These are phyloP conservation scores for Echites panduratus DNA, from an alignment of 257 asterid genomes.

Conservation along the genomic window DNA sequence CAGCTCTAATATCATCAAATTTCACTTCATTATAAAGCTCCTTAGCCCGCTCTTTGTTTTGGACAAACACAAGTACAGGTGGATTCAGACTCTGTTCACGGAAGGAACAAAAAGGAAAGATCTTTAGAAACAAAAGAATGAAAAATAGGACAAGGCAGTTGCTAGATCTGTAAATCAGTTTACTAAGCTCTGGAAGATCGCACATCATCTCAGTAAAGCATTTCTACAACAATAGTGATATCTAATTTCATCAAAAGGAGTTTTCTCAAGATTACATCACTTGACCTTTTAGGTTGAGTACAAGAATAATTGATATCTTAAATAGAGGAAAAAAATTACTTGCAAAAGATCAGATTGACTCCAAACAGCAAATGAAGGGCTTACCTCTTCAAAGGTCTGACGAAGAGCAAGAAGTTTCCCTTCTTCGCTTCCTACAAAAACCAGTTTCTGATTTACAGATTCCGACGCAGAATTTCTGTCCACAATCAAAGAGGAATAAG, in stretches of 20 bases:
- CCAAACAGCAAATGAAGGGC: conserved; percentile 4
- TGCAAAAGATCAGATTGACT: neutral
- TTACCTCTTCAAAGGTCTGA: conserved; percentile 81
- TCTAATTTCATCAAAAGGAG: neutral
- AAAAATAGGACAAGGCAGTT: no score
- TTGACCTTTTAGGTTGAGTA: neutral
- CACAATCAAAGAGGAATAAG: conserved; percentile 7
- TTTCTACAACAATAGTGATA: neutral
- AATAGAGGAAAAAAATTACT: neutral
- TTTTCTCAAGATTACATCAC: neutral
- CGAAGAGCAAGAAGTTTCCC: conserved; percentile 94
- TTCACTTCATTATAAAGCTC: conserved; percentile 60
- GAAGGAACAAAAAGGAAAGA: neutral
- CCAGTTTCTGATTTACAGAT: conserved; percentile 70
- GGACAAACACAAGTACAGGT: conserved; percentile 78
- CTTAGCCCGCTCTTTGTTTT: conserved; percentile 83
- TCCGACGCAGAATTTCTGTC: conserved; percentile 87
- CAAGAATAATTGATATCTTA: neutral
- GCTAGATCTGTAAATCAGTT: neutral
- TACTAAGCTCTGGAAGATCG: no score
- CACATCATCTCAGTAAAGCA: neutral
- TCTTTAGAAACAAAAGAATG: neutral
- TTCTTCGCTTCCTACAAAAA: conserved; percentile 92
- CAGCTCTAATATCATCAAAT: conserved; percentile 66
- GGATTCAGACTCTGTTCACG: conserved; percentile 69